Percentiles rank a stretch among this genome's conserved stretches.
phyloP scores from a whole-genome alignment of 2,329 filamentous ascomycete genomes.

The Aspergillus proliferans region DNA sequence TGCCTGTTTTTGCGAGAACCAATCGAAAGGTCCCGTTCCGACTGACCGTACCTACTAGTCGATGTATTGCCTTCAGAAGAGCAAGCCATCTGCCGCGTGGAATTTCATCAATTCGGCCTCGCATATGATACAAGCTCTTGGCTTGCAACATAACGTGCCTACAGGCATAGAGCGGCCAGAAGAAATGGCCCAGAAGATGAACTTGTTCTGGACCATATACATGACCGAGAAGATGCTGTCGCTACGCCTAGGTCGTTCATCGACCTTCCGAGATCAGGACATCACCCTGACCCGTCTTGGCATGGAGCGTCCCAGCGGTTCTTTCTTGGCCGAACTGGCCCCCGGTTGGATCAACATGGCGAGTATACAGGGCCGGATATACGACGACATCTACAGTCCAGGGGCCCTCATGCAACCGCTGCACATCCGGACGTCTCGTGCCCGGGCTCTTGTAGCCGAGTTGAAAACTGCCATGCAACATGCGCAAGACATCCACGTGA shows the following conservation, averaged over 20 bases:
- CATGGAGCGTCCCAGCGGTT: background rate
- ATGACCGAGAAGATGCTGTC: constrained; percentile 6
- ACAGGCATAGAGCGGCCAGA: background rate
- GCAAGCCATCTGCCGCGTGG: constrained; percentile 5
- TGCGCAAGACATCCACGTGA: background rate
- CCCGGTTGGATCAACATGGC: constrained; percentile 7
- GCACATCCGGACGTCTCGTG: constrained; percentile 4
- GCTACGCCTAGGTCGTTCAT: constrained; percentile 7
- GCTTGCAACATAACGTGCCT: constrained; percentile 4
- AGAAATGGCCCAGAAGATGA: background rate
- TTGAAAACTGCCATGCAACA: constrained; percentile 1
- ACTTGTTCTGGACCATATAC: constrained; percentile 7
- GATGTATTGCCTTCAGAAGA: background rate
- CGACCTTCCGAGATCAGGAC: constrained; percentile 9
- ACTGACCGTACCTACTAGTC: background rate
- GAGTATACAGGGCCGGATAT: constrained; percentile 8
- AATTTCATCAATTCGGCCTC: constrained; percentile 9
- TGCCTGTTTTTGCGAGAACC: background rate
- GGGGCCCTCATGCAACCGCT: constrained; percentile 8
- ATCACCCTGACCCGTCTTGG: constrained; percentile 2
- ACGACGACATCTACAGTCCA: constrained; percentile 10
- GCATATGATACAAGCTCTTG: constrained; percentile 6
- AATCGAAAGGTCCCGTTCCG: background rate
- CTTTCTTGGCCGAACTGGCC: constrained; percentile 2
- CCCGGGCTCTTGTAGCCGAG: constrained; percentile 5